Percentiles rank a stretch among this genome's conserved stretches.
phyloP scores from a whole-genome alignment of 2,329 filamentous ascomycete genomes.

The Eutypa lata region DNA sequence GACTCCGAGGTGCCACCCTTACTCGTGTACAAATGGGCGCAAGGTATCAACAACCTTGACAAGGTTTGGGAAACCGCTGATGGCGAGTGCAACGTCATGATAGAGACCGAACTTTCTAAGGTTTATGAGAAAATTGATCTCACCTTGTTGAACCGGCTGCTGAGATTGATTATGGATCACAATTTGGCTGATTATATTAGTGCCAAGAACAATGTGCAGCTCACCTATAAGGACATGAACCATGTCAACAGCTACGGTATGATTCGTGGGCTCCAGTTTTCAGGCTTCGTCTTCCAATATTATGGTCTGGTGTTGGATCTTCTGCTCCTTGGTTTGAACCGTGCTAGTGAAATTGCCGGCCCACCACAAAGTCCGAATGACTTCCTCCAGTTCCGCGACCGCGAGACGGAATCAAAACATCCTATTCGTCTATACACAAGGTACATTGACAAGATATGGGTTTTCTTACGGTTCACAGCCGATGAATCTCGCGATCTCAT shows the following conservation, averaged over 20 bases:
- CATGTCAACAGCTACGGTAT: constrained; percentile 98
- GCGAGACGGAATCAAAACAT: constrained; percentile 86
- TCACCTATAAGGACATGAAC: constrained; percentile 99
- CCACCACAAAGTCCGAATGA: constrained; percentile 93
- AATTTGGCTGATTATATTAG: constrained; percentile 99
- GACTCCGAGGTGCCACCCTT: constrained; percentile 96
- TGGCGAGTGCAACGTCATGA: constrained; percentile 97
- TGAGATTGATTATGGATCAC: constrained; percentile 98
- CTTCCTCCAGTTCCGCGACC: constrained; percentile 94
- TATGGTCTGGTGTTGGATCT: constrained; percentile 95
- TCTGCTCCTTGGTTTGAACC: constrained; percentile 84
- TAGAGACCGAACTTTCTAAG: constrained; percentile 97
- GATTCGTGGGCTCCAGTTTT: constrained; percentile 97
- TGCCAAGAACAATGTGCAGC: constrained; percentile 97
- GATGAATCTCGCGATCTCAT: constrained; percentile 96
- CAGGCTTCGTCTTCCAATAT: constrained; percentile 98
- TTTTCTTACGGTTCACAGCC: constrained; percentile 89
- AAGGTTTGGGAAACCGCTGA: constrained; percentile 93
- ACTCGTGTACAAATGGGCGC: constrained; percentile 97
- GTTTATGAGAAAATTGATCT: constrained; percentile 99
- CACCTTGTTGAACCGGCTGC: constrained; percentile 86
- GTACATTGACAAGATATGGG: constrained; percentile 98
- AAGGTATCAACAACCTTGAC: constrained; percentile 96
- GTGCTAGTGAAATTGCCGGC: constrained; percentile 96
- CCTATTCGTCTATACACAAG: constrained; percentile 96